These are phyloP conservation scores for Rhodotorula sphaerocarpa DNA, from an alignment of 768 basidiomycete species.

Conservation along the genomic window DNA sequence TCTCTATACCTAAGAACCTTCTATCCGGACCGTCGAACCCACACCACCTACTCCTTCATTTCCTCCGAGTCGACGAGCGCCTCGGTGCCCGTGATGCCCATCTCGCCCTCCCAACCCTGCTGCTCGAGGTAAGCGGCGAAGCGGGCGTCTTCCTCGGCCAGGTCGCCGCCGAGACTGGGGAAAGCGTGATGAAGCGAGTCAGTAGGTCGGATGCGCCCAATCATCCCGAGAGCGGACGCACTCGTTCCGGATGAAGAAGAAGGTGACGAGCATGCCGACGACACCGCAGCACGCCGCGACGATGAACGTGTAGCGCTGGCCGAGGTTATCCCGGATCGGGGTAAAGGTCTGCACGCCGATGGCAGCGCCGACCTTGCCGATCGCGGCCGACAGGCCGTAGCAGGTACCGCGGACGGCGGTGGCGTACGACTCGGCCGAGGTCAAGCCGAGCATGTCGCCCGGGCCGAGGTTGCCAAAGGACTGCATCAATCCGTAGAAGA, in stretches of 20 bases:
- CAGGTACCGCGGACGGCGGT: conserved; percentile 55
- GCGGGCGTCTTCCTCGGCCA: conserved; percentile 58
- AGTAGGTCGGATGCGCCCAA: conserved; percentile 25
- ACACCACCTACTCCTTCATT: not conserved
- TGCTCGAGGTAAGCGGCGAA: conserved; percentile 56
- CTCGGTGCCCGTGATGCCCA: conserved; percentile 53
- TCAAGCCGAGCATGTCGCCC: conserved; percentile 54
- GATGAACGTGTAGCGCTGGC: conserved; percentile 53
- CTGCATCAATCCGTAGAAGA: conserved; percentile 48
- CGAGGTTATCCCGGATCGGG: conserved; percentile 60
- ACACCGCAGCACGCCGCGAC: conserved; percentile 62
- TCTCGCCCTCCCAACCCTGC: conserved; percentile 59
- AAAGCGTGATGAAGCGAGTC: conserved; percentile 46
- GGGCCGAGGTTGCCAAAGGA: conserved; percentile 43
- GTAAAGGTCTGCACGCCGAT: conserved; percentile 57
- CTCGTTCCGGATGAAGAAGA: conserved; percentile 58
- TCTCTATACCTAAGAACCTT: no score
- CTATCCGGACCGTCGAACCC: no score
- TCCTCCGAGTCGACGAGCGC: conserved; percentile 16
- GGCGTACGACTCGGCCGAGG: conserved; percentile 49
- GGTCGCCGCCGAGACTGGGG: conserved; percentile 47
- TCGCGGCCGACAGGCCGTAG: conserved; percentile 60
- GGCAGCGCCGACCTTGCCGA: conserved; percentile 66
- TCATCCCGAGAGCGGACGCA: not conserved
- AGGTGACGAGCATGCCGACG: conserved; percentile 57